phyloP scores from a whole-genome alignment of 2,329 filamentous ascomycete genomes.

The Pyrenochaeta sp. region DNA sequence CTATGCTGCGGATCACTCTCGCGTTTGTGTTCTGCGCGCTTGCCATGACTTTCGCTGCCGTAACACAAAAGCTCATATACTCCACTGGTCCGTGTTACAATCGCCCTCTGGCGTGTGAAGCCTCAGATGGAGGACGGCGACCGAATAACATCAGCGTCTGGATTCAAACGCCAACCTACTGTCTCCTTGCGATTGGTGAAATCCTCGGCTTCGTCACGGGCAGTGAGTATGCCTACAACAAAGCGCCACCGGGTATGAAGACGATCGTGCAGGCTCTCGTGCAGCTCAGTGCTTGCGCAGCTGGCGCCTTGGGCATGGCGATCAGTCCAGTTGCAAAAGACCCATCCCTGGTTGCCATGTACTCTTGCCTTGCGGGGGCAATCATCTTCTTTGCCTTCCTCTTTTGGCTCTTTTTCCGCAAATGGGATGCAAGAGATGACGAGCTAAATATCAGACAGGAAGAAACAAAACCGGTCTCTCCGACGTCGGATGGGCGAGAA shows the following conservation, averaged over 20 bases:
- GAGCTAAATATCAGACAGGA: no score
- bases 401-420: constrained; percentile 9
- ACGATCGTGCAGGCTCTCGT: constrained; percentile 36
- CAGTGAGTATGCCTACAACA: constrained; percentile 50
- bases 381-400: constrained; percentile 15
- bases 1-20: constrained; percentile 27
- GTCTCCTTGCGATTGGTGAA: constrained; percentile 48
- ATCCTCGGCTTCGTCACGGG: constrained; percentile 50
- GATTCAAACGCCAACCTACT: constrained; percentile 48
- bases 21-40: constrained; percentile 23
- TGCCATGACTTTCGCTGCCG: constrained; percentile 31
- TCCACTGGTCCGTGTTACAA: constrained; percentile 33
- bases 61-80: constrained; percentile 38
- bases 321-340: constrained; percentile 33
- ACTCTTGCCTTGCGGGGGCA: constrained; percentile 17
- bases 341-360: constrained; percentile 28
- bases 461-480: no score
- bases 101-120: constrained; percentile 47
- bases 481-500: no score
- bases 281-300: constrained; percentile 31
- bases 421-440: no score
- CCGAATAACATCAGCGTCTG: constrained; percentile 49
- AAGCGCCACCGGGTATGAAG: constrained; percentile 51
- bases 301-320: constrained; percentile 34
- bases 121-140: constrained; percentile 17